A percentile compares a stretch with the other conserved stretches of the same genome.
These are phyloP conservation scores for Kodamaea fukazawae DNA, from an alignment of 805 yeast genomes.

Conservation along the genomic window DNA sequence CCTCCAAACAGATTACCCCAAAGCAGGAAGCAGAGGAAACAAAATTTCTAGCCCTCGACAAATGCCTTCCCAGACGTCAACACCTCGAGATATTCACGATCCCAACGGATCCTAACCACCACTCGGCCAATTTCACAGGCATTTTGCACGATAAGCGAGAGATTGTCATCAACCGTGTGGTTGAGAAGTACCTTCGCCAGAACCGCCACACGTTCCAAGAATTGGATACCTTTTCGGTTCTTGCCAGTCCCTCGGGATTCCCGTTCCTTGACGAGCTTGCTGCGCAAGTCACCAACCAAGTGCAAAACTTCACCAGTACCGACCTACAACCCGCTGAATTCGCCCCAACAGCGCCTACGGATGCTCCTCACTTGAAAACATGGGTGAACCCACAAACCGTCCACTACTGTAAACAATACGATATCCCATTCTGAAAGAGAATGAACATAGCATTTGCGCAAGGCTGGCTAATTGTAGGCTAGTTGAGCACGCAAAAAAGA, in stretches of 20 bases:
- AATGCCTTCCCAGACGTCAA: conserved; percentile 65
- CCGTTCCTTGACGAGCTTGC: conserved; percentile 19
- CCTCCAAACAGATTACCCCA: no score
- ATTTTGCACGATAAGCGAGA: conserved; percentile 32
- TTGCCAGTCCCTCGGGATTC: conserved; percentile 12
- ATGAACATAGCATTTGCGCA: background rate
- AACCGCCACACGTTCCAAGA: conserved; percentile 14
- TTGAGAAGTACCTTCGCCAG: conserved; percentile 24
- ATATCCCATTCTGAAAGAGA: conserved; percentile 11
- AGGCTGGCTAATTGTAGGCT: no score
- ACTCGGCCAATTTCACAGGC: conserved; percentile 10
- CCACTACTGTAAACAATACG: conserved; percentile 28
- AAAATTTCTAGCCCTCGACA: conserved; percentile 76
- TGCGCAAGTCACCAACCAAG: conserved; percentile 19
- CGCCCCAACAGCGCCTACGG: conserved; percentile 18
- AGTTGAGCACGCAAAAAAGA: no score
- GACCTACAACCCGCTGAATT: conserved; percentile 14
- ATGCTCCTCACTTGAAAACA: conserved; percentile 20
- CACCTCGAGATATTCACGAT: conserved; percentile 55
- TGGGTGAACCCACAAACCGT: conserved; percentile 39
- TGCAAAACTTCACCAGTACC: conserved; percentile 7
- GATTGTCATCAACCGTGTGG: conserved; percentile 33
- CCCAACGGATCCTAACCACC: conserved; percentile 12
- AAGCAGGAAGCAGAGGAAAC: conserved; percentile 24
- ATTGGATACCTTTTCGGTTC: conserved; percentile 14